Evolutionary conservation across 2,329 filamentous ascomycete species (phyloP).

Genomic region (Neopestalotiopsis sp.): DNA sequence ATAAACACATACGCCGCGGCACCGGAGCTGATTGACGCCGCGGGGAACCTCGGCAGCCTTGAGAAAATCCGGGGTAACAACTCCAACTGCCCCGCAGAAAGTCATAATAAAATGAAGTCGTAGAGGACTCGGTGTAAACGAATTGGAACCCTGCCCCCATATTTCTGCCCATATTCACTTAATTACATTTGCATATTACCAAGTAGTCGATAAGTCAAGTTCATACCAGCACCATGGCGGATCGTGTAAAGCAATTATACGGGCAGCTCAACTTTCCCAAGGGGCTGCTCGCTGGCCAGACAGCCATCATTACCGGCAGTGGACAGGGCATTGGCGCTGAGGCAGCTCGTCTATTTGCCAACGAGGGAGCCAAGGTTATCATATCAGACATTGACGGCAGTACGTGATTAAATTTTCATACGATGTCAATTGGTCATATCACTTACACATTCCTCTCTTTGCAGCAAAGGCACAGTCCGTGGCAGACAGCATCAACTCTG

Average conservation of each 20-base stretch:
- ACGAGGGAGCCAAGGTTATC: conserved; percentile 85
- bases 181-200: not conserved
- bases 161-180: not conserved
- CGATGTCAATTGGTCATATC: not conserved
- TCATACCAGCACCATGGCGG: conserved; percentile 44
- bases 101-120: not conserved
- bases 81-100: conserved; percentile 15
- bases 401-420: conserved; percentile 39
- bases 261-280: conserved; percentile 82
- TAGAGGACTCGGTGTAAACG: not conserved
- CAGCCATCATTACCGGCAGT: conserved; percentile 85
- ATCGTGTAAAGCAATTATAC: conserved; percentile 73
- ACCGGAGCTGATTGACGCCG: not conserved
- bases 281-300: conserved; percentile 79
- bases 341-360: conserved; percentile 80
- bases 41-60: conserved; percentile 18
- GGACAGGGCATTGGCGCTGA: conserved; percentile 91
- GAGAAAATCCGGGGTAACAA: conserved; percentile 12
- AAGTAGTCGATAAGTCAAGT: not conserved
- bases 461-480: conserved; percentile 72
- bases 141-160: not conserved
- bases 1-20: not conserved
- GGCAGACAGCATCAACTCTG: conserved; percentile 70
- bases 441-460: not conserved
- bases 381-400: conserved; percentile 81